A percentile compares a stretch with the other conserved stretches of the same genome.
These are phyloP conservation scores for Aechmea fasciata DNA, from an alignment of 176 grass and related monocot genomes.

Conservation along the genomic window DNA sequence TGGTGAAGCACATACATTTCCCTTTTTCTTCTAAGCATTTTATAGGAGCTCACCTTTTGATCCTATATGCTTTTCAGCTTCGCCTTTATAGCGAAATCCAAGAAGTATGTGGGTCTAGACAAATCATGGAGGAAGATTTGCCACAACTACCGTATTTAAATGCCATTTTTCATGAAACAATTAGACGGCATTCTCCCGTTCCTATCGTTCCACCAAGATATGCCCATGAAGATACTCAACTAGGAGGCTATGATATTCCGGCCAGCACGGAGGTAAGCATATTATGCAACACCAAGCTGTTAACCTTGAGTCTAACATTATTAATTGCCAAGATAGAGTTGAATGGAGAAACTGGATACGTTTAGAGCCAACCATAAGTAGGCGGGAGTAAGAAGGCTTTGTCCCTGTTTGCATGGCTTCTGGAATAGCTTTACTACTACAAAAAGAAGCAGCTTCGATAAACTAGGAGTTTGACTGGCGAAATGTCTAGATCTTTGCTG, in stretches of 20 bases:
- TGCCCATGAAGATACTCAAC: conserved; percentile 52
- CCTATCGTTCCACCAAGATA: conserved; percentile 59
- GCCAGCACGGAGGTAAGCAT: conserved; percentile 47
- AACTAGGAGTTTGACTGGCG: too few relatives aligned
- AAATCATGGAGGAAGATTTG: conserved; percentile 54
- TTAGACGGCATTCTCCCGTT: conserved; percentile 49
- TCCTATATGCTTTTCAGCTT: conserved; percentile 25
- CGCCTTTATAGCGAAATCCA: conserved; percentile 52
- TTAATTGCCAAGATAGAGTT: too few relatives aligned
- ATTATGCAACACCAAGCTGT: neutral
- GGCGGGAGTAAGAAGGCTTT: too few relatives aligned
- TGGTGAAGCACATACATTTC: neutral
- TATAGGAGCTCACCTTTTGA: too few relatives aligned
- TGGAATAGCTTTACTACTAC: too few relatives aligned
- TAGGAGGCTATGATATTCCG: conserved; percentile 51
- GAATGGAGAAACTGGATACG: too few relatives aligned
- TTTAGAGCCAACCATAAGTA: too few relatives aligned
- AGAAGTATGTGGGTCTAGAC: conserved; percentile 36
- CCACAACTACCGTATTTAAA: conserved; percentile 44
- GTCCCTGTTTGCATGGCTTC: too few relatives aligned
- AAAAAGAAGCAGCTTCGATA: too few relatives aligned
- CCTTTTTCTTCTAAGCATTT: neutral
- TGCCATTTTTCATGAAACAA: conserved; percentile 70
- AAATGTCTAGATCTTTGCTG: too few relatives aligned
- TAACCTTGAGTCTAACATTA: too few relatives aligned